Evolutionary conservation across 768 basidiomycete genomes (phyloP).

Genomic region (Lactifluus piperatus): DNA sequence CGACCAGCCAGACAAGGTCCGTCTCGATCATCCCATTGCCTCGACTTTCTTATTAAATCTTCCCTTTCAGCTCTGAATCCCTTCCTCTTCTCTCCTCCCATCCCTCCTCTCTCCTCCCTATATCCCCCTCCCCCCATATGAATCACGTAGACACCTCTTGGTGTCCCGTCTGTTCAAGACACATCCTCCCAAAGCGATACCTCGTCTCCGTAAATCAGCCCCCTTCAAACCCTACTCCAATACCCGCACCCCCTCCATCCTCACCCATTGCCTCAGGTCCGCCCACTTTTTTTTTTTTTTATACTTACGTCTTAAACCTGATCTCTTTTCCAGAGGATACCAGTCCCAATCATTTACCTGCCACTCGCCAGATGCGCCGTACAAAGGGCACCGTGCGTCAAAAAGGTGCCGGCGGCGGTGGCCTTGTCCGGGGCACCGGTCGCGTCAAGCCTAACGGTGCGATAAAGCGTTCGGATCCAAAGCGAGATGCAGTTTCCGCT

Average conservation of each 20-base stretch:
- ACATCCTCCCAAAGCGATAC: slow-evolving; percentile 71
- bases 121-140: slow-evolving; percentile 4
- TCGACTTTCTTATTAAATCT: slow-evolving; percentile 9
- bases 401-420: slow-evolving; percentile 35
- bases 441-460: slow-evolving; percentile 52
- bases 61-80: background rate
- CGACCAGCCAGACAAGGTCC: slow-evolving; percentile 11
- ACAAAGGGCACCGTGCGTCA: slow-evolving; percentile 29
- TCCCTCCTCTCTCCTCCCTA: background rate
- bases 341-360: slow-evolving; percentile 21
- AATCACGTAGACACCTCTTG: slow-evolving; percentile 52
- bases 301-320: slow-evolving; percentile 15
- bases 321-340: slow-evolving; percentile 24
- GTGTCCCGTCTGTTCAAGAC: slow-evolving; percentile 74
- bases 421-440: slow-evolving; percentile 59
- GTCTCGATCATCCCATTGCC: background rate
- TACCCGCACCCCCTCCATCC: slow-evolving; percentile 33
- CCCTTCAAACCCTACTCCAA: slow-evolving; percentile 20
- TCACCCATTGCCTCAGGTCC: slow-evolving; percentile 34
- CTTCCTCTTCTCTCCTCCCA: too few species aligned
- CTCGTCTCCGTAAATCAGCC: slow-evolving; percentile 37
- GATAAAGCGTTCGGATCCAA: slow-evolving; percentile 34
- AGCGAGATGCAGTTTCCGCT: slow-evolving; percentile 19
- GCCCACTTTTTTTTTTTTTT: slow-evolving; percentile 18
- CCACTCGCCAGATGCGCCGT: slow-evolving; percentile 28